Evolutionary conservation across 2,329 filamentous ascomycete genomes (phyloP), one percentile per base, ranked within the genome.

Genomic region (Fusarium piperis): DNA sequence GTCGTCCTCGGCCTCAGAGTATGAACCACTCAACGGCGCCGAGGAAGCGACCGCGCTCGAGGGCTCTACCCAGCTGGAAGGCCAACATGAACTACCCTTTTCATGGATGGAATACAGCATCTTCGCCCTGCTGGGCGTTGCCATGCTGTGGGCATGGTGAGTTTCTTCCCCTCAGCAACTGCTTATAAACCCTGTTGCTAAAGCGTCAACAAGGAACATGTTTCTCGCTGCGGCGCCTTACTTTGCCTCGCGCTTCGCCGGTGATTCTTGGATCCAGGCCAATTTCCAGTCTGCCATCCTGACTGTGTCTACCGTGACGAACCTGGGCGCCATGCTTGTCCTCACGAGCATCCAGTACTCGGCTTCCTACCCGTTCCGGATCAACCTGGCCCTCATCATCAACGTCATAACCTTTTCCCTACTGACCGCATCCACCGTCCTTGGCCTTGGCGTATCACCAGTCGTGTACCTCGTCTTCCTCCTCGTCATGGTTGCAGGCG

Each of bases 111-210:
- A 97, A 80, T 99, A 98, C 82, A 84, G 83, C 75, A 91, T 97
- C 78, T 98, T 98, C 81, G 85, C 92, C 62, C 84, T 97, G 57
- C 85, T 98, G 28, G 96, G 96, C 57, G 87, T 97, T 63, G 93
- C 95, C 59, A 98, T 98, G 96, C 87, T 98, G 48, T 98, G 95
- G 95, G 94, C 95, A 62, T 98, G 95, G 95, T 97, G 88, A 74
- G 89, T 36, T 18, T 32, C 32, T 23, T 30, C 18, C 23, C 20
- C 35, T 6, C 16, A 53, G 10, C 11, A 23, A 6, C 15, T 20
- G 35, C 28, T n/a, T 7, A 28, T 58, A 59, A 57, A 32, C 36
- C 15, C 26, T 18, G 51, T 60, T 57, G 53, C 62, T 71, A 48
- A 71, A 30, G 57, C 18, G 15, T 57, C 13, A 53, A 53, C 62